A percentile compares a stretch with the other conserved stretches of the same genome.
Evolutionary conservation across 148 eudicot species (phyloP).

Genomic region (Heliosperma pusillum): DNA sequence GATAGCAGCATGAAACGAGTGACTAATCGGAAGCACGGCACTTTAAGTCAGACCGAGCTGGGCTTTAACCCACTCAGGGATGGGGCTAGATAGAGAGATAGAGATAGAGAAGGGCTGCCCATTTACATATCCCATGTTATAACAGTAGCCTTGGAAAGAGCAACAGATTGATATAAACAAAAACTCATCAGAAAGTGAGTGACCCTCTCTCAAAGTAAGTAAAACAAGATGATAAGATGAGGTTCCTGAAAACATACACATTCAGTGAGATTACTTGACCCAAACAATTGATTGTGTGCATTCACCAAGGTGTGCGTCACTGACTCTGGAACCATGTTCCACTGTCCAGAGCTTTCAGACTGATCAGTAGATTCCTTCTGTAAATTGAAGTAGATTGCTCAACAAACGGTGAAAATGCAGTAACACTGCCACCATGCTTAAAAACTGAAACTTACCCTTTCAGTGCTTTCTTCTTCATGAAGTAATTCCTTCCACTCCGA

Average conservation of each 20-base stretch:
- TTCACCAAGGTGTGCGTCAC: slow-evolving; percentile 52
- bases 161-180: neutral
- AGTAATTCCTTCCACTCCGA: slow-evolving; percentile 80
- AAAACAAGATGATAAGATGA: neutral
- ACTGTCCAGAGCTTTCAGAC: slow-evolving; percentile 42
- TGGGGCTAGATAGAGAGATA: too few relatives aligned
- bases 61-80: too few relatives aligned
- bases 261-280: slow-evolving; percentile 61
- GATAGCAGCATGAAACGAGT: too few relatives aligned
- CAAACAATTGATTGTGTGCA: slow-evolving; percentile 65
- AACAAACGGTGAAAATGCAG: neutral
- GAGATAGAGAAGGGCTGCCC: neutral
- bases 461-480: slow-evolving; percentile 42
- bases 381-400: slow-evolving; percentile 15
- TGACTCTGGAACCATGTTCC: slow-evolving; percentile 55
- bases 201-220: neutral
- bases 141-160: neutral
- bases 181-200: neutral
- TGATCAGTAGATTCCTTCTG: slow-evolving; percentile 45
- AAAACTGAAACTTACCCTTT: slow-evolving; percentile 35
- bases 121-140: neutral
- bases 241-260: slow-evolving; percentile 37
- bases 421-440: neutral
- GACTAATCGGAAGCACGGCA: too few relatives aligned
- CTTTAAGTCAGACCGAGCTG: too few relatives aligned